Percentiles rank a stretch among this genome's conserved stretches.
Conservation (phyloP, 768 basidiomycete species). For the Lactarius evosmus region DNA sequence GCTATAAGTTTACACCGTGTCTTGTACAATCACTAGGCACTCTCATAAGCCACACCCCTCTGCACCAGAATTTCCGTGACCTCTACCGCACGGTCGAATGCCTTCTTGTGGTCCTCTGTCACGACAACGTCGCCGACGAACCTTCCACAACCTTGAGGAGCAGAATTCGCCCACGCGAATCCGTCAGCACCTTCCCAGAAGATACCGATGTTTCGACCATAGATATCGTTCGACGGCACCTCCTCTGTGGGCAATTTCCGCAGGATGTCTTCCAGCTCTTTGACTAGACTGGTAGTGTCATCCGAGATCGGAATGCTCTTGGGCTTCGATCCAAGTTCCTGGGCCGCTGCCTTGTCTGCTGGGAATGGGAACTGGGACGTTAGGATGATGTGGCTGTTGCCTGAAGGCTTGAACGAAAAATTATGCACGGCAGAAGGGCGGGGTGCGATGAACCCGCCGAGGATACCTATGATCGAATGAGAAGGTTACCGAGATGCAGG, state of each 20-base stretch:
- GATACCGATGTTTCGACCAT: slow-evolving; percentile 66
- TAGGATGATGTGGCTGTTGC: slow-evolving; percentile 43
- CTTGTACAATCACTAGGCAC: background rate
- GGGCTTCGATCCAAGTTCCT: slow-evolving; percentile 41
- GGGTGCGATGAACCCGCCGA: slow-evolving; percentile 72
- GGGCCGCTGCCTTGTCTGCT: slow-evolving; percentile 45
- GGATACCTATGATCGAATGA: slow-evolving; percentile 50
- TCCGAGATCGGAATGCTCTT: slow-evolving; percentile 41
- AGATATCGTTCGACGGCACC: slow-evolving; percentile 64
- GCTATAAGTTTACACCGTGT: background rate
- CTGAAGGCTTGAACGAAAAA: slow-evolving; percentile 43
- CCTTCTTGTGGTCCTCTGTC: slow-evolving; percentile 58
- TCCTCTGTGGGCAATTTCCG: slow-evolving; percentile 53
- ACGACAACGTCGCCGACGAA: slow-evolving; percentile 48
- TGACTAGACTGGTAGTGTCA: slow-evolving; percentile 42
- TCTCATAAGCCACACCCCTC: slow-evolving; percentile 27
- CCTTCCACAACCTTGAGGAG: slow-evolving; percentile 56
- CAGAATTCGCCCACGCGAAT: slow-evolving; percentile 61
- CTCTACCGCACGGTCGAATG: slow-evolving; percentile 66
- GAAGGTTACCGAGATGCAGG: background rate
- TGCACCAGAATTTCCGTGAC: slow-evolving; percentile 54
- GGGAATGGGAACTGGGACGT: slow-evolving; percentile 50
- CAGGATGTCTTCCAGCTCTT: slow-evolving; percentile 59
- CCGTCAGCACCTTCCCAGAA: slow-evolving; percentile 51
- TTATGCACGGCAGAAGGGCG: slow-evolving; percentile 54